These are phyloP conservation scores for Piper longum DNA, from an alignment of 164 flowering plant species.

Conservation along the genomic window DNA sequence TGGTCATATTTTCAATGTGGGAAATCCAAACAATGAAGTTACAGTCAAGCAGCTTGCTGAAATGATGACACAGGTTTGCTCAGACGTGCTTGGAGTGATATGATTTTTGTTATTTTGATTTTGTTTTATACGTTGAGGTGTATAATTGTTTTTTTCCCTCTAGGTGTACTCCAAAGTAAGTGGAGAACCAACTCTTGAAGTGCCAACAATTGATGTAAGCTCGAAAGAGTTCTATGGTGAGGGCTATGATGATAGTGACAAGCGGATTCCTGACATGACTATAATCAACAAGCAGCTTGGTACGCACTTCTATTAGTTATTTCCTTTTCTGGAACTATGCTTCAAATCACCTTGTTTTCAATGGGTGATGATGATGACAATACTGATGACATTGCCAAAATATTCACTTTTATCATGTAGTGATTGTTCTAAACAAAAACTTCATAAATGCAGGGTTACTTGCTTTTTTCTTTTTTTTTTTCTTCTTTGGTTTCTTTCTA, in stretches of 20 bases:
- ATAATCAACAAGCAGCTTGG: constrained; percentile 88
- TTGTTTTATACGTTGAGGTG: neutral
- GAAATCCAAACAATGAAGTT: constrained; percentile 22
- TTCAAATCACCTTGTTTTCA: too few relatives aligned
- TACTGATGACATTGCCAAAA: too few relatives aligned
- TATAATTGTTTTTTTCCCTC: neutral
- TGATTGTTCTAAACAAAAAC: too few relatives aligned
- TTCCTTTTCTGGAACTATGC: neutral
- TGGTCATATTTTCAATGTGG: constrained; percentile 24
- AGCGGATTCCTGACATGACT: constrained; percentile 95
- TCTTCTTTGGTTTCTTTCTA: too few relatives aligned
- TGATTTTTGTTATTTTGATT: neutral
- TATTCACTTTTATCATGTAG: too few relatives aligned
- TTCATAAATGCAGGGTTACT: too few relatives aligned
- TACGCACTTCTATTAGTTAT: constrained; percentile 10
- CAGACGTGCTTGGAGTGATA: neutral
- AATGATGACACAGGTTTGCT: constrained; percentile 10
- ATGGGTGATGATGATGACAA: too few relatives aligned
- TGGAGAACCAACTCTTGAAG: constrained; percentile 55
- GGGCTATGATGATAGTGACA: constrained; percentile 97
- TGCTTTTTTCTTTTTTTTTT: too few relatives aligned
- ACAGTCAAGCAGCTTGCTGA: constrained; percentile 20
- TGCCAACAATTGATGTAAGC: constrained; percentile 78
- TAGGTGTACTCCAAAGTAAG: constrained; percentile 86
- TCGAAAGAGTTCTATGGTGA: constrained; percentile 95